A percentile compares a stretch with the other conserved stretches of the same genome.
Evolutionary conservation across 768 basidiomycete genomes (phyloP).

Genomic region (Boletus rubropictus): DNA sequence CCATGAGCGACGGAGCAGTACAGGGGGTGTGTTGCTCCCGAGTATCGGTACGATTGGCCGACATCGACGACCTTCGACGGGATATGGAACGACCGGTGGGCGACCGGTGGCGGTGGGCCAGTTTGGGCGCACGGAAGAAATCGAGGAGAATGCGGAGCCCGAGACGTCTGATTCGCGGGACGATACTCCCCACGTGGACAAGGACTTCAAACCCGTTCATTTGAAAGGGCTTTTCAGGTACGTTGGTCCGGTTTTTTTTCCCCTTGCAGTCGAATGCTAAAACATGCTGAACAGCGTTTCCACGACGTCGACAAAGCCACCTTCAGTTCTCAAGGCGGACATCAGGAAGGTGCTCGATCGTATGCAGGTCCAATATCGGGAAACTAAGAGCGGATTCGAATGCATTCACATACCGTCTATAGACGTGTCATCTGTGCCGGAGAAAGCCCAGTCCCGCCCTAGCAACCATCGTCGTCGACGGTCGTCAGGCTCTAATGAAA

Average conservation of each 20-base stretch:
- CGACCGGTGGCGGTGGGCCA: conserved; percentile 36
- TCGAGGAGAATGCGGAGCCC: conserved; percentile 43
- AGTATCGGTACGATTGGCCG: conserved; percentile 55
- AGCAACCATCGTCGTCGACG: conserved; percentile 39
- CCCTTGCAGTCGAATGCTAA: conserved; percentile 4
- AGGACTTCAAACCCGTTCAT: conserved; percentile 90
- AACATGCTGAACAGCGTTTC: conserved; percentile 57
- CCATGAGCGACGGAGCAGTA: conserved; percentile 75
- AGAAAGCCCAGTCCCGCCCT: conserved; percentile 29
- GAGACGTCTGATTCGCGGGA: conserved; percentile 32
- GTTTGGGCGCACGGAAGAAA: conserved; percentile 48
- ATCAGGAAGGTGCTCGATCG: conserved; percentile 83
- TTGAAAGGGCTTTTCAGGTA: conserved; percentile 94
- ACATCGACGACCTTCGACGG: conserved; percentile 66
- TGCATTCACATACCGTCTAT: conserved; percentile 95
- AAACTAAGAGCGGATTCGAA: conserved; percentile 88
- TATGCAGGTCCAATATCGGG: conserved; percentile 92
- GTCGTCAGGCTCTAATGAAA: conserved; percentile 50
- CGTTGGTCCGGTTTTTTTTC: conserved; percentile 5
- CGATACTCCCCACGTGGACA: conserved; percentile 47
- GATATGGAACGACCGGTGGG: conserved; percentile 36
- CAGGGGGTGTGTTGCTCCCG: conserved; percentile 53
- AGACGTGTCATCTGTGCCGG: conserved; percentile 72
- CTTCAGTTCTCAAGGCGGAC: conserved; percentile 74
- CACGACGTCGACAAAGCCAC: conserved; percentile 89